Evolutionary conservation across 257 asterid species (phyloP), one percentile per base, ranked within the genome.

Genomic region (Gentiana straminea): DNA sequence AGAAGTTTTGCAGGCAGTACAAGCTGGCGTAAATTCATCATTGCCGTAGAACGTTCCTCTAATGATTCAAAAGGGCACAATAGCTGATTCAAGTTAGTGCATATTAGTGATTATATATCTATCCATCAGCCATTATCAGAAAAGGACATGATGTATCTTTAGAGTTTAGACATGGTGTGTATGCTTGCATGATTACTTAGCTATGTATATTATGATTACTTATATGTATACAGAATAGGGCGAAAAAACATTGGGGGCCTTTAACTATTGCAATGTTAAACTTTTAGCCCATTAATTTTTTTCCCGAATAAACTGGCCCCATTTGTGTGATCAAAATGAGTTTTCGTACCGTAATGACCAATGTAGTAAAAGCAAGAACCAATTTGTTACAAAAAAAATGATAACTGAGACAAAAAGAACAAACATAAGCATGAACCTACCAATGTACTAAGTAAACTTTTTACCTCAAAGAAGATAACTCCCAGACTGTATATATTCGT

Each of bases 381-480:
- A 24, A 24, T 24, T 24, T 24, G 24, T 24, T 24, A 38, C 33
- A 60, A 41, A 57, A 49, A 8, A 24, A 47, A 64, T 15, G 39
- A 55, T 24, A 24, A 24, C 24, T 24, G 24, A 24, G 1, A 24
- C 3, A 36, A 36, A 49, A n/a, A 33, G 6, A 45, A 49, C 5
- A 15, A 60, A 24, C 47, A 49, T 37, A 3, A 13, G 6, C 35
- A 49, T 44, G 52, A 46, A 24, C 24, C 24, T 24, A 24, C 24
- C 24, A 24, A 24, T 24, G 24, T 24, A 24, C 24, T 24, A 24
- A 24, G 24, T 24, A 24, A 24, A 24, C 24, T 24, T 24, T 24
- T 64, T 64, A 91, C 98, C 98, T 91, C 98, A 71, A 91, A 91
- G 57, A 91, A 79, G 65, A 91, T 85, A 71, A 84, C 79, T 53